phyloP scores from a whole-genome alignment of 2,329 filamentous ascomycete species.

The Claviceps sorghi region DNA sequence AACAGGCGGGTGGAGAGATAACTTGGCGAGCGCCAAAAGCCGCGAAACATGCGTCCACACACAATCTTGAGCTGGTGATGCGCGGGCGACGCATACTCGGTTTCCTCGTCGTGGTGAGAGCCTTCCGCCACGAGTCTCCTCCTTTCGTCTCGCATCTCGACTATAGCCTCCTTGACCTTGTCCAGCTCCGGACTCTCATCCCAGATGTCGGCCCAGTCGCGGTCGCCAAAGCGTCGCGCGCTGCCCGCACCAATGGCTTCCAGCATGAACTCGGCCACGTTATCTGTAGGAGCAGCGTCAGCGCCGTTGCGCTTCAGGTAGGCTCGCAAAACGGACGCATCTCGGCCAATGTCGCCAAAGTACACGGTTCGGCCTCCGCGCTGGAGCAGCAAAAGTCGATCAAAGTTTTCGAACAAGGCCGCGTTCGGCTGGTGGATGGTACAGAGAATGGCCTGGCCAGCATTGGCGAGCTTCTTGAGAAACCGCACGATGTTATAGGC shows the following conservation, averaged over 20 bases:
- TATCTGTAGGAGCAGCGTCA: conserved; percentile 38
- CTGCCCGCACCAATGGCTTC: conserved; percentile 69
- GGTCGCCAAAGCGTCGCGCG: conserved; percentile 53
- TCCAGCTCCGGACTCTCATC: conserved; percentile 55
- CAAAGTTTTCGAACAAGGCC: conserved; percentile 76
- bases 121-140: conserved; percentile 28
- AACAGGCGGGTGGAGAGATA: conserved; percentile 82
- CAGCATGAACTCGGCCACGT: conserved; percentile 67
- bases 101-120: conserved; percentile 41
- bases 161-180: conserved; percentile 50
- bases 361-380: conserved; percentile 70
- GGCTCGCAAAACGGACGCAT: conserved; percentile 54
- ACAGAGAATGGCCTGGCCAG: conserved; percentile 76
- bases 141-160: conserved; percentile 49
- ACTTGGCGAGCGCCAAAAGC: conserved; percentile 76
- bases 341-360: conserved; percentile 69
- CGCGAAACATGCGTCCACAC: conserved; percentile 54
- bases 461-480: conserved; percentile 60
- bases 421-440: conserved; percentile 87
- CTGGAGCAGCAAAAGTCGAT: conserved; percentile 65
- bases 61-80: conserved; percentile 68
- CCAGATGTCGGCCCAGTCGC: conserved; percentile 75
- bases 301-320: conserved; percentile 48
- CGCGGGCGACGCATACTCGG: conserved; percentile 71
- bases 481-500: conserved; percentile 68